Evolutionary conservation across 305 asterid genomes (phyloP).

Genomic region (Solanum aculeatissimum): DNA sequence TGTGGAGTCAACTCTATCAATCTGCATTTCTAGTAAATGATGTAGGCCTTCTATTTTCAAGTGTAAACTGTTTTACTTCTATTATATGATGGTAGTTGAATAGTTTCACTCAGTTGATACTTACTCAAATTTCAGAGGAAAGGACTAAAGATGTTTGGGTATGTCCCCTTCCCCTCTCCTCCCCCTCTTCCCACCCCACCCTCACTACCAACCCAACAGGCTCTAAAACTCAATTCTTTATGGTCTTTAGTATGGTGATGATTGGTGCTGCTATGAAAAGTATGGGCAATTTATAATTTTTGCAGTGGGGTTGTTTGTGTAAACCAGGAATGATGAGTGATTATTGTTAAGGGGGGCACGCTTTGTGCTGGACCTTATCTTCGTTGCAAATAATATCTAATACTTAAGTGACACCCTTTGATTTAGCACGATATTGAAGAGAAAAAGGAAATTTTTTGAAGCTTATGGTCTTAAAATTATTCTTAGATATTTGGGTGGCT

Average conservation of each 20-base stretch:
- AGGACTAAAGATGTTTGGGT: neutral
- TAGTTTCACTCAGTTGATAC: neutral
- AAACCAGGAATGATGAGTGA: neutral
- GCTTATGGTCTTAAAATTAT: too few species aligned
- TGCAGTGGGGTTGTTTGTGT: neutral
- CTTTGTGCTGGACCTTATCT: neutral
- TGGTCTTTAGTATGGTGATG: neutral
- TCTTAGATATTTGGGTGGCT: too few species aligned
- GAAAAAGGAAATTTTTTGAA: too few species aligned
- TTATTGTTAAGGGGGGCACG: neutral
- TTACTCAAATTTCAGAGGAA: neutral
- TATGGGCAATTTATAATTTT: neutral
- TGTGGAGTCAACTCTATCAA: conserved; percentile 2
- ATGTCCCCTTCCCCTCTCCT: neutral
- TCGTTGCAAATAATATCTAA: neutral
- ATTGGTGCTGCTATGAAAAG: conserved; percentile 10
- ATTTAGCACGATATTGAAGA: too few species aligned
- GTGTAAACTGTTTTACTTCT: neutral
- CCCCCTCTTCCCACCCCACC: neutral
- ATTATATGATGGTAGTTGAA: neutral
- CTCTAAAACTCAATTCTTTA: neutral
- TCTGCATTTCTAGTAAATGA: conserved; percentile 1
- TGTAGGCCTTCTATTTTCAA: neutral
- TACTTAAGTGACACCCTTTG: neutral
- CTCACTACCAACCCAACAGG: neutral